These are phyloP conservation scores for Phalaenopsis hybrid DNA, from an alignment of 116 monocot genomes.

Conservation along the genomic window DNA sequence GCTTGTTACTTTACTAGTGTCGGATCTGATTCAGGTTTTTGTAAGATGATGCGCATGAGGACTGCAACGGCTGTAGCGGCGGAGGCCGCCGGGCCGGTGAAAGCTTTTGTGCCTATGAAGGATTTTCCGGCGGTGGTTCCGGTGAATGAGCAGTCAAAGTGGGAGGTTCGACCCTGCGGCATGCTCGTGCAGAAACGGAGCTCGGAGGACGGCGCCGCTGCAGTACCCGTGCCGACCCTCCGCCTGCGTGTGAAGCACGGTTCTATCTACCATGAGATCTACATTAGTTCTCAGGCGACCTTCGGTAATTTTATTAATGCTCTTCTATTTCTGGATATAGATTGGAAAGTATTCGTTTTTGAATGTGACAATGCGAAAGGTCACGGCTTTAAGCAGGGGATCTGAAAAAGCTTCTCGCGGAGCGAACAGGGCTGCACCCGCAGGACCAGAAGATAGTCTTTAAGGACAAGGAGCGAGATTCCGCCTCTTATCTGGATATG, in stretches of 20 bases:
- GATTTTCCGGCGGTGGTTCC: slow-evolving; percentile 14
- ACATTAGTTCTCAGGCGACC: slow-evolving; percentile 64
- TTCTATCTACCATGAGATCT: slow-evolving; percentile 69
- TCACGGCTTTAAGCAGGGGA: slow-evolving; percentile 38
- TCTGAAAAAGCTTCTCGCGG: slow-evolving; percentile 71
- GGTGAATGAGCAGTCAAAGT: slow-evolving; percentile 25
- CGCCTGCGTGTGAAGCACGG: slow-evolving; percentile 83
- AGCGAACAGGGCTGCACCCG: slow-evolving; percentile 56
- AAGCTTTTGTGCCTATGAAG: slow-evolving; percentile 1
- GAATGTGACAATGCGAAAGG: background rate
- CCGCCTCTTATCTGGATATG: slow-evolving; percentile 61
- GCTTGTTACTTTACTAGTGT: background rate
- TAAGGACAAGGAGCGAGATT: slow-evolving; percentile 79
- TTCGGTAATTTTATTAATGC: slow-evolving; percentile 26
- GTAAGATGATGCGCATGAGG: slow-evolving; percentile 47
- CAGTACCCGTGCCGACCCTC: slow-evolving; percentile 43
- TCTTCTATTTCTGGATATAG: background rate
- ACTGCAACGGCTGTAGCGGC: background rate
- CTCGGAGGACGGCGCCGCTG: slow-evolving; percentile 23
- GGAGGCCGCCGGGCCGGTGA: slow-evolving; percentile 14
- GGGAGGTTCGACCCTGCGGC: slow-evolving; percentile 84
- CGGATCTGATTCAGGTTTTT: slow-evolving; percentile 4
- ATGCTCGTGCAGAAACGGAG: slow-evolving; percentile 93
- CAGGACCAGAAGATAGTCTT: slow-evolving; percentile 73
- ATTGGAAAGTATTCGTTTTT: background rate